Evolutionary conservation across 768 basidiomycete genomes (phyloP).

Genomic region (Naganishia vishniacii): DNA sequence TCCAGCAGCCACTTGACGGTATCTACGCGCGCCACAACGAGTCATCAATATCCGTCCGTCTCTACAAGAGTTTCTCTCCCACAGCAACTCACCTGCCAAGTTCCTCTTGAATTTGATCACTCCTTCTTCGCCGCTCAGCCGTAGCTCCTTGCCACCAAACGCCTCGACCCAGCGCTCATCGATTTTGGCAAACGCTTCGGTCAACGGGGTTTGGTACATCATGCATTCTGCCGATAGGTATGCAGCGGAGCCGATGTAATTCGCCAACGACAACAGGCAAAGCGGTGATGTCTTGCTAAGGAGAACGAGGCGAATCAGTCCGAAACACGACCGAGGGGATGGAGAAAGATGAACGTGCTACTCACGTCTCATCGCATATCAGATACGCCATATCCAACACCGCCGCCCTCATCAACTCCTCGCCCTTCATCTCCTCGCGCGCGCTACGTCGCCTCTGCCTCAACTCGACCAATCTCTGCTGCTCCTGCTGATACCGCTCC

Average conservation of each 20-base stretch:
- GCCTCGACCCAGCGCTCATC: conserved; percentile 13
- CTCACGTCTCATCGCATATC: conserved; percentile 25
- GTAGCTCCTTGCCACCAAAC: conserved; percentile 9
- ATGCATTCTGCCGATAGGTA: conserved; percentile 14
- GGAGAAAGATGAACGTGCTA: neutral
- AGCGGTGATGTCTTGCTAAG: conserved; percentile 16
- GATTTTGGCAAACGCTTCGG: neutral
- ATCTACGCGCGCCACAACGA: neutral
- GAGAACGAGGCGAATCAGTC: neutral
- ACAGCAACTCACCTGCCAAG: neutral
- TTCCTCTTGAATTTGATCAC: neutral
- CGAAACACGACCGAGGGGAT: neutral
- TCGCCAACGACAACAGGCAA: conserved; percentile 10
- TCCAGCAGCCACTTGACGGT: conserved; percentile 7
- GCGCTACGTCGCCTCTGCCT: neutral
- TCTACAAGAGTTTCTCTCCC: too few species aligned
- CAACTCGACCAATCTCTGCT: neutral
- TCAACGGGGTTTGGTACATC: neutral
- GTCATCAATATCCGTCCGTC: too few species aligned
- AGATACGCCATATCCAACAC: conserved; percentile 22
- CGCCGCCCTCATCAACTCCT: conserved; percentile 6
- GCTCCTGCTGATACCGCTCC: neutral
- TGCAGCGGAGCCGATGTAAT: conserved; percentile 15
- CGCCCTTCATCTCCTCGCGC: neutral
- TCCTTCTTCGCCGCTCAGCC: neutral